Evolutionary conservation across 345 rosid species (phyloP), one percentile per base, ranked within the genome.

Genomic region (Eucalyptus curtisii): DNA sequence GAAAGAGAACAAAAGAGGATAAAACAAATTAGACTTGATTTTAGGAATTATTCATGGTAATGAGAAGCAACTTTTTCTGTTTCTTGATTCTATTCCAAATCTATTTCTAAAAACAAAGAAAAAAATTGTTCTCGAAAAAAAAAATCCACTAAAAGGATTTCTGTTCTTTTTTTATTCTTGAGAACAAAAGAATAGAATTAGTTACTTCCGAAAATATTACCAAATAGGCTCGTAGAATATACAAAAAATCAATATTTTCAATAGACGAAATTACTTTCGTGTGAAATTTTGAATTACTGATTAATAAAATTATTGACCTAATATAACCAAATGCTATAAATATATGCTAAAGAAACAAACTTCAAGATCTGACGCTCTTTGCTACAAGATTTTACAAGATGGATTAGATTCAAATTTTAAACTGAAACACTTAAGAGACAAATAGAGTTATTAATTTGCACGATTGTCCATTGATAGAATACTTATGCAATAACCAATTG

Each of bases 61-160:
- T 19, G 17, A 52, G 2, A 52, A 52, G 10, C 4, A 1, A 52
- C 1, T 19, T 52, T 19, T 52, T 52, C 0, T 19, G 1, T 52
- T 52, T 2, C 0, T 52, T 52, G 20, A 52, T 52, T 52, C 5
- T 20, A 0, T 52, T 3, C 4, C 25, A 52, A 52, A 52, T 52
- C 25, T 52, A 52, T 52, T 8, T 20, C 25, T 1, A 52, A 52
- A 52, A 52, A 7, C 0, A 52, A 52, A 8, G 25, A 20, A 52
- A 52, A 52, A 52, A 52, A 19, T 52, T 52, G 25, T 52, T 52
- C 10, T 52, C 0, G 20, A 7, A 52, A 52, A 52, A 52, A 52
- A 19, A 52, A 22, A 52, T 52, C 19, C 10, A 52, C 24, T 19
- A 52, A 52, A 52, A 19, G 55, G 1, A 52, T 52, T 52, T 52